These are phyloP conservation scores for Myxozyma udenii DNA, from an alignment of 805 yeast genomes.

Conservation along the genomic window DNA sequence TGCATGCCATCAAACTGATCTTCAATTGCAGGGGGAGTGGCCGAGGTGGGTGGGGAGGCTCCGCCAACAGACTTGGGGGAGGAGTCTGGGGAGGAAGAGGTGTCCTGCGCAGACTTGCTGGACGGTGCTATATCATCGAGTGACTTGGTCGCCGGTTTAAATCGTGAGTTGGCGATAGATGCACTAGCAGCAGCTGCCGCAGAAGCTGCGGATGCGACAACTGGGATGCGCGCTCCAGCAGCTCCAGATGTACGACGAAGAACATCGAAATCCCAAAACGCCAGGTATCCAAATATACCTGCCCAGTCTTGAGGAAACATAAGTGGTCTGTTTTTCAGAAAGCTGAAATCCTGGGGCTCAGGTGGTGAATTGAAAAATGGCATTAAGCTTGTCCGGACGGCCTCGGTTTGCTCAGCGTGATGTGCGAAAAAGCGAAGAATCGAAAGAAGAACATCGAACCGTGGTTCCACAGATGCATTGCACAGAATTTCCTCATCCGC, in stretches of 20 bases:
- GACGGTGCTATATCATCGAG: neutral
- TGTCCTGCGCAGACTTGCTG: neutral
- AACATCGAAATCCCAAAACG: slow-evolving; percentile 29
- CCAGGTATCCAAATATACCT: slow-evolving; percentile 23
- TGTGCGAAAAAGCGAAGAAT: slow-evolving; percentile 22
- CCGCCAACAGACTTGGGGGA: neutral
- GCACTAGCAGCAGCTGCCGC: neutral
- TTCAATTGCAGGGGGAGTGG: slow-evolving; percentile 1
- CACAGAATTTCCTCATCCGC: slow-evolving; percentile 5
- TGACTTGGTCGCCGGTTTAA: slow-evolving; percentile 12
- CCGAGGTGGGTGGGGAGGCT: neutral
- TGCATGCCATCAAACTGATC: slow-evolving; percentile 28
- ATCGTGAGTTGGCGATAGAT: slow-evolving; percentile 8
- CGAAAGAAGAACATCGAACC: slow-evolving; percentile 21
- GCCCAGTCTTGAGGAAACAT: slow-evolving; percentile 28
- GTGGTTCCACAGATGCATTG: slow-evolving; percentile 13
- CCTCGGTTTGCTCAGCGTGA: slow-evolving; percentile 13
- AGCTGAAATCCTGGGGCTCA: slow-evolving; percentile 16
- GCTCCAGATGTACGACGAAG: slow-evolving; percentile 19
- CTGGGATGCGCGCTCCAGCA: too few relatives aligned
- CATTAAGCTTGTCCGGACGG: slow-evolving; percentile 20
- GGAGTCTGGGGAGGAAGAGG: neutral
- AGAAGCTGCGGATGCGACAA: too few relatives aligned
- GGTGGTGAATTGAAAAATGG: slow-evolving; percentile 28
- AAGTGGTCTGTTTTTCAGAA: slow-evolving; percentile 8